Percentiles rank a stretch among this genome's conserved stretches.
These are phyloP conservation scores for Rhizophagus clarus DNA, from an alignment of 192 early-diverging fungal genomes.

Conservation along the genomic window DNA sequence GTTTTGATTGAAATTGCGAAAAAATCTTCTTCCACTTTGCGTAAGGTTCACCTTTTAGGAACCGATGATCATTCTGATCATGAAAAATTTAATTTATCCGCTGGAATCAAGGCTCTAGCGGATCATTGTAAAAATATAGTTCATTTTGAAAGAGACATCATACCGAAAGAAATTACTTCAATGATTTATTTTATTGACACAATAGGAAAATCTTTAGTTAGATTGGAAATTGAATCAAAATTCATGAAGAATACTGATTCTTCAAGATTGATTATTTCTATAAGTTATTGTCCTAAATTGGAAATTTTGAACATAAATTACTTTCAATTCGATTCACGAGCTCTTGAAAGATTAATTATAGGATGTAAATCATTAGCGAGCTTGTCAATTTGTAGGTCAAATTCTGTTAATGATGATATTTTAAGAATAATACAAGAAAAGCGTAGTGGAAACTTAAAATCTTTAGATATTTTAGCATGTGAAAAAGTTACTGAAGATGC, in stretches of 20 bases:
- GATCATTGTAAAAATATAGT: slow-evolving; percentile 1
- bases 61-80: background rate
- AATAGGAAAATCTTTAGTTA: slow-evolving; percentile 4
- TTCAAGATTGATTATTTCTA: background rate
- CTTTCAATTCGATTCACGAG: background rate
- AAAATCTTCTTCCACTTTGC: slow-evolving; percentile 22
- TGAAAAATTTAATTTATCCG: background rate
- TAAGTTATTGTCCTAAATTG: background rate
- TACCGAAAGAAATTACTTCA: background rate
- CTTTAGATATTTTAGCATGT: background rate
- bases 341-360: background rate
- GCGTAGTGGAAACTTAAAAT: background rate
- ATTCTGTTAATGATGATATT: background rate
- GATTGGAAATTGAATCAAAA: slow-evolving; percentile 18
- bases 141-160: slow-evolving; percentile 25
- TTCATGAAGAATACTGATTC: background rate
- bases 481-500: background rate
- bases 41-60: background rate
- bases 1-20: slow-evolving; percentile 22
- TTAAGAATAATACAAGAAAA: background rate
- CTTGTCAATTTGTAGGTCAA: background rate
- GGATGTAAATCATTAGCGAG: background rate
- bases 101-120: slow-evolving; percentile 20
- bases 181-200: background rate
- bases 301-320: background rate